phyloP scores from a whole-genome alignment of 345 rosid genomes.

The Hibiscus trionum region DNA sequence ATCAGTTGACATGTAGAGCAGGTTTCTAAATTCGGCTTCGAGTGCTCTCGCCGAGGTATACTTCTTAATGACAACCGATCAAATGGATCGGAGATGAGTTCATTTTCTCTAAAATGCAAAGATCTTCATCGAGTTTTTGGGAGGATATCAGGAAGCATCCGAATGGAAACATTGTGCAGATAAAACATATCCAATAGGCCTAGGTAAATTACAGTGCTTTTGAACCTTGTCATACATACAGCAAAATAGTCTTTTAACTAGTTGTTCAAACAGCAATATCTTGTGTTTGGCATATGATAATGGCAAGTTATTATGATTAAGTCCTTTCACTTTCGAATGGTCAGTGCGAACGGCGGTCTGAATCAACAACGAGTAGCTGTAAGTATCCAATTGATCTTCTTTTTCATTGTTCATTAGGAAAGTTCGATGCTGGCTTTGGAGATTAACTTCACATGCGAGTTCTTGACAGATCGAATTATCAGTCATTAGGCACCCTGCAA shows the following conservation, averaged over 20 bases:
- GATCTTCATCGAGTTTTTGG: slow-evolving; percentile 27
- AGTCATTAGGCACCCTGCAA: no score
- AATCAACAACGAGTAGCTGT: slow-evolving; percentile 97
- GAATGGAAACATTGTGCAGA: slow-evolving; percentile 84
- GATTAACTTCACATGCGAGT: not conserved
- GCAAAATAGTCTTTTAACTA: not conserved
- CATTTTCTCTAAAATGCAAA: slow-evolving; percentile 4
- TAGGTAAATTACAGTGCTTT: slow-evolving; percentile 23
- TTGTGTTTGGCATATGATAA: no score
- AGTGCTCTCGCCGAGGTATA: slow-evolving; percentile 64
- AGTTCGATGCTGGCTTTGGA: not conserved
- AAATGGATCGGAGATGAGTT: slow-evolving; percentile 42
- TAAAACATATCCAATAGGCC: slow-evolving; percentile 17
- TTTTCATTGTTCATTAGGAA: not conserved
- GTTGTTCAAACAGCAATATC: no score
- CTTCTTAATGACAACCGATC: slow-evolving; percentile 25
- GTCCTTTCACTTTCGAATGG: slow-evolving; percentile 20
- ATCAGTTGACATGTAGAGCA: slow-evolving; percentile 67
- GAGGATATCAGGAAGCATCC: slow-evolving; percentile 45
- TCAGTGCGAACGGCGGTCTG: slow-evolving; percentile 92
- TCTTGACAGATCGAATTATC: no score
- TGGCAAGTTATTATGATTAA: not conserved
- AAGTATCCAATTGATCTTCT: slow-evolving; percentile 26
- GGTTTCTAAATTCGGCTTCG: slow-evolving; percentile 58
- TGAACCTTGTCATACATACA: not conserved